Percentiles rank a stretch among this genome's conserved stretches.
phyloP scores from a whole-genome alignment of 371 early-diverging fungal genomes.

The Rhizomucor miehei region DNA sequence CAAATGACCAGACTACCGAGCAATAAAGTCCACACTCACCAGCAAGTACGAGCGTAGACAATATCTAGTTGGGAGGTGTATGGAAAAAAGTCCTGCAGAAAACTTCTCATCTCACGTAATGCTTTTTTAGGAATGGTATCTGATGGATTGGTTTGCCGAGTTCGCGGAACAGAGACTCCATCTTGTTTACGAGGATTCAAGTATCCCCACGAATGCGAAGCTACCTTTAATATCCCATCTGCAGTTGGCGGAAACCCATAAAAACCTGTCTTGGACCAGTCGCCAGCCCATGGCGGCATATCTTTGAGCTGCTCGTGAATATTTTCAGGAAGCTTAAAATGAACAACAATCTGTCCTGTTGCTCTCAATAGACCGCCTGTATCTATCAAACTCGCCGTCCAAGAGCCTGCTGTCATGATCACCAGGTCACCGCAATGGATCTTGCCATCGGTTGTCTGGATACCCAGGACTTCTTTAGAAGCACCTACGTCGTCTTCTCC shows the following conservation, averaged over 20 bases:
- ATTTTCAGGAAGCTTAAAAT: conserved; percentile 28
- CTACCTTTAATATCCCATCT: conserved; percentile 15
- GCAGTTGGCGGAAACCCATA: conserved; percentile 17
- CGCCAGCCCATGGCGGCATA: conserved; percentile 56
- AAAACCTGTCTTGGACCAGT: conserved; percentile 39
- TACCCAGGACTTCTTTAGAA: conserved; percentile 40
- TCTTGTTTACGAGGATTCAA: conserved; percentile 14
- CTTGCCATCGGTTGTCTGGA: conserved; percentile 41
- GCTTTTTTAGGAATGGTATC: conserved; percentile 27
- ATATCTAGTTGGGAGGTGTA: conserved; percentile 21
- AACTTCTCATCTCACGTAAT: conserved; percentile 13
- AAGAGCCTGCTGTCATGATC: conserved; percentile 53
- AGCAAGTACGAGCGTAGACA: conserved; percentile 13
- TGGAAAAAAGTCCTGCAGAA: conserved; percentile 15
- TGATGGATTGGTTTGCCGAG: conserved; percentile 8
- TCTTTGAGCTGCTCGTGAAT: conserved; percentile 9
- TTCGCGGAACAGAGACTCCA: conserved; percentile 22
- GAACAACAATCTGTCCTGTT: conserved; percentile 54
- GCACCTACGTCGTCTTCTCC: too few relatives aligned
- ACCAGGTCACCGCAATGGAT: conserved; percentile 39
- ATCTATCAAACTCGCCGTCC: conserved; percentile 50
- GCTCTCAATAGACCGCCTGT: conserved; percentile 38
- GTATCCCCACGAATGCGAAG: conserved; percentile 3
- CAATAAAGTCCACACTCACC: conserved; percentile 2
- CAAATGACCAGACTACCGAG: too few relatives aligned